phyloP scores from a whole-genome alignment of 495 filamentous ascomycete genomes.

The Elaphomyces granulatus region DNA sequence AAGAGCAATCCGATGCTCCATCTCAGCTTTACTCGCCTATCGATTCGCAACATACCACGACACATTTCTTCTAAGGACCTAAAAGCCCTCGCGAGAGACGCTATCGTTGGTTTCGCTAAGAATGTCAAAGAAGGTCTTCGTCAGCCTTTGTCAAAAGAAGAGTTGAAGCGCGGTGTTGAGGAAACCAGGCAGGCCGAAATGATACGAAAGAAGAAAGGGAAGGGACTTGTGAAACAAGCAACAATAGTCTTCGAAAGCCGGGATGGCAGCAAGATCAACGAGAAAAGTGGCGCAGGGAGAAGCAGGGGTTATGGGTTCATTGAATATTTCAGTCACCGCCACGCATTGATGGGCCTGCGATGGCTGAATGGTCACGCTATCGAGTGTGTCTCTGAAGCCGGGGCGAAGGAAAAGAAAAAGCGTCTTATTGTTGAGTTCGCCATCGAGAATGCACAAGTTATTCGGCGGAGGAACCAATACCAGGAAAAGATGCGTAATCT shows the following conservation, averaged over 20 bases:
- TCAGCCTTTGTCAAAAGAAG: slow-evolving; percentile 71
- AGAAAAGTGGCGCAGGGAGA: slow-evolving; percentile 58
- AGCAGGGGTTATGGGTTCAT: slow-evolving; percentile 94
- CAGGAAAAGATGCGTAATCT: slow-evolving; percentile 42
- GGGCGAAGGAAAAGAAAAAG: slow-evolving; percentile 47
- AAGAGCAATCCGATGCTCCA: slow-evolving; percentile 82
- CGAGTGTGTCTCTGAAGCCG: slow-evolving; percentile 23
- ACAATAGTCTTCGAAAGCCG: slow-evolving; percentile 85
- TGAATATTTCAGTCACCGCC: slow-evolving; percentile 87
- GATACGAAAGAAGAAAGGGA: slow-evolving; percentile 63
- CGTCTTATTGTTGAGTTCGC: slow-evolving; percentile 92
- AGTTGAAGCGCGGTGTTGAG: slow-evolving; percentile 58
- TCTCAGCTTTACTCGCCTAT: slow-evolving; percentile 82
- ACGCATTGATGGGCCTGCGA: slow-evolving; percentile 86
- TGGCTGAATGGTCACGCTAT: slow-evolving; percentile 81
- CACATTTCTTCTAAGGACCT: slow-evolving; percentile 75
- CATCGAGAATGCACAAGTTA: slow-evolving; percentile 94
- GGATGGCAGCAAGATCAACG: slow-evolving; percentile 65
- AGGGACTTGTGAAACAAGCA: slow-evolving; percentile 86
- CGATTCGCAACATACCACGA: slow-evolving; percentile 81
- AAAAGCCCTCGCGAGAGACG: slow-evolving; percentile 79
- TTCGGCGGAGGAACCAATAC: slow-evolving; percentile 56
- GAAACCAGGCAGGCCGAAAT: slow-evolving; percentile 69
- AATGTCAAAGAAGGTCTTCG: slow-evolving; percentile 68
- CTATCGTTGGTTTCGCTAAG: slow-evolving; percentile 80